Evolutionary conservation across 768 basidiomycete genomes (phyloP), one percentile per base, ranked within the genome.

Genomic region (Leccinum sublutescens): DNA sequence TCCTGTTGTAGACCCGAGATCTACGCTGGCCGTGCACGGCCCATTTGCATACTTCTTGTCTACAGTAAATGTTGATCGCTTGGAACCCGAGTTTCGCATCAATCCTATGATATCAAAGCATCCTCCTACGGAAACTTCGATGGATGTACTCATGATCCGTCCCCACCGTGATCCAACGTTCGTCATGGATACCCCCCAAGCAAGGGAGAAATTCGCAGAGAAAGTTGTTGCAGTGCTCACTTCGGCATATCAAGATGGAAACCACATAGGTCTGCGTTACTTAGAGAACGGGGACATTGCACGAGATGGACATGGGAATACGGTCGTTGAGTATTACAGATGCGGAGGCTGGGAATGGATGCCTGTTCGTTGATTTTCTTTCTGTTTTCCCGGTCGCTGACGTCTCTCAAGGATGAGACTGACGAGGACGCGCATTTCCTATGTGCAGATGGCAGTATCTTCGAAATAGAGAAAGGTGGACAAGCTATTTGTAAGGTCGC

Each of bases 31-130:
- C 38, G 61, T 93, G 10, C 65, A 78, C 3, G 95, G 93, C 2
- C 93, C 93, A 5, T 97, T 95, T 67, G 78, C 81, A 27, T 98
- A 98, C 74, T 91, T 97, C 70, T 74, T 95, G 25, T 84, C 89
- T 9, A 88, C 90, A 0, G 79, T 89, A 55, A 91, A 93, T 61
- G 90, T 90, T 47, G 91, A 93, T 73, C 82, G 96, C 12, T 78
- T 98, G 63, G 96, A 98, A 72, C 84, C 90, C 5, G 70, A 77
- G 12, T 96, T 98, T 71, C 79, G 84, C 59, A 90, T 97, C 59
- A 78, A 85, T 15, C 93, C 95, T 15, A 79, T 85, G 52, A 72
- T 80, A 7, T 78, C 78, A 38, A 70, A 72, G 2, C 74, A 79
- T 27, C 80, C 85, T 3, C 75, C 84, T 2, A 61, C 69, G 0